Percentiles rank a stretch among this genome's conserved stretches.
These are phyloP conservation scores for Limonium bicolor DNA, from an alignment of 148 eudicot genomes.

Conservation along the genomic window DNA sequence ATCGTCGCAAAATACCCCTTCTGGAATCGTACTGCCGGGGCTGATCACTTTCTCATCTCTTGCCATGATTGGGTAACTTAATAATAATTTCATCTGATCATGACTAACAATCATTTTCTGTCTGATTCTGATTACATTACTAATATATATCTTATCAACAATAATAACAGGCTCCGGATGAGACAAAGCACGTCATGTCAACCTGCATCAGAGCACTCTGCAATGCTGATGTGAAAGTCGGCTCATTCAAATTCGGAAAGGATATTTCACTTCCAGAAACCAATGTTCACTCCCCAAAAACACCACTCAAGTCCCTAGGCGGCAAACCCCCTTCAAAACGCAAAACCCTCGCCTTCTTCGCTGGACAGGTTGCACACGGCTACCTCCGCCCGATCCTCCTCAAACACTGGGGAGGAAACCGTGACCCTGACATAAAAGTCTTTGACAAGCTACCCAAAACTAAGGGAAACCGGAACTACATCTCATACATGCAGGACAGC, in stretches of 20 bases:
- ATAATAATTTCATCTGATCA: too few species aligned
- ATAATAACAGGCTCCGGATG: slow-evolving; percentile 48
- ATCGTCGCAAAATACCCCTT: slow-evolving; percentile 35
- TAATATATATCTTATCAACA: not conserved
- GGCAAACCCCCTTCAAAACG: slow-evolving; percentile 36
- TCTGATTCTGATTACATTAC: not conserved
- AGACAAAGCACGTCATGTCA: slow-evolving; percentile 29
- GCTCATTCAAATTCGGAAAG: slow-evolving; percentile 38
- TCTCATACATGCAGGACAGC: slow-evolving; percentile 49
- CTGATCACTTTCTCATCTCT: slow-evolving; percentile 62
- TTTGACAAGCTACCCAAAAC: slow-evolving; percentile 27
- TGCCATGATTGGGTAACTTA: slow-evolving; percentile 94
- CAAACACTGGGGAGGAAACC: slow-evolving; percentile 38
- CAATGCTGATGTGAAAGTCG: slow-evolving; percentile 45
- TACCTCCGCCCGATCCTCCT: slow-evolving; percentile 37
- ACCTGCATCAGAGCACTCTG: slow-evolving; percentile 61
- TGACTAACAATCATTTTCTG: not conserved
- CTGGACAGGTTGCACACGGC: slow-evolving; percentile 65
- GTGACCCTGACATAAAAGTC: slow-evolving; percentile 37
- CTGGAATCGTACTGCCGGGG: slow-evolving; percentile 63
- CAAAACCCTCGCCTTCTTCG: slow-evolving; percentile 42
- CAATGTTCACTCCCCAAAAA: slow-evolving; percentile 23
- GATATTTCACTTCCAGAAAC: slow-evolving; percentile 68
- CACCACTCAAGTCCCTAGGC: slow-evolving; percentile 32
- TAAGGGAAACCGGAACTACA: slow-evolving; percentile 39